Evolutionary conservation across 371 early-diverging fungal species (phyloP), one percentile per base, ranked within the genome.

Genomic region (Mortierella sp.): DNA sequence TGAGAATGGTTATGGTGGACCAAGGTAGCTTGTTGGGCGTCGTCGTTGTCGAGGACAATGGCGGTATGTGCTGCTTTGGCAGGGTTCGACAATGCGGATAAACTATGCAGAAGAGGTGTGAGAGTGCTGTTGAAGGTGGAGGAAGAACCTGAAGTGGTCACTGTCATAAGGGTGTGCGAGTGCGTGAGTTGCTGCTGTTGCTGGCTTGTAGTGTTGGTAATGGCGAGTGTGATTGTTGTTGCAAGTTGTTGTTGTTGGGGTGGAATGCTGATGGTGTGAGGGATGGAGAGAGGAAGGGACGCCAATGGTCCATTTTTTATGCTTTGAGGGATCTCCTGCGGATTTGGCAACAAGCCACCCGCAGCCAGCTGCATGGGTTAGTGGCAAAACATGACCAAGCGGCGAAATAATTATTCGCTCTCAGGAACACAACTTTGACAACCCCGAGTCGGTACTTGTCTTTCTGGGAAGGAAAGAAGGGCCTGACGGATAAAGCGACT

Each of bases 321-420:
- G 44, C 37, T 46, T 16, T 46, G 5, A 26, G 70, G 26, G 44
- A 43, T 37, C 19, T 43, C 44, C 70, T 70, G 70, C 70, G 48
- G 70, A 46, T 44, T 46, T 70, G 10, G 19, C 8, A 24, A 53
- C 5, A 64, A 64, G 64, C 64, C 64, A 64, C 64, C 64, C 64
- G 64, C 64, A 64, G 64, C 40, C 37, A 64, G 64, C 31, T 61
- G 28, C 37, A 37, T 21, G 24, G 64, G 34, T 64, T 64, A 40
- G 37, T 64, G 64, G 64, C 64, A 37, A 64, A 64, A 64, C 64
- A 64, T 37, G 10, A 3, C 64, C 37, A 31, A 64, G 31, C 28
- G 16, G 16, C 5, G 5, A 57, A 28, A 14, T 54, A 54, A n/a
- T 54, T 3, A 3, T 26, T 55, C 10, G 26, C 26, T 55, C 3